A percentile compares a stretch with the other conserved stretches of the same genome.
phyloP scores from a whole-genome alignment of 768 basidiomycete genomes.

The Leccinum boreale region DNA sequence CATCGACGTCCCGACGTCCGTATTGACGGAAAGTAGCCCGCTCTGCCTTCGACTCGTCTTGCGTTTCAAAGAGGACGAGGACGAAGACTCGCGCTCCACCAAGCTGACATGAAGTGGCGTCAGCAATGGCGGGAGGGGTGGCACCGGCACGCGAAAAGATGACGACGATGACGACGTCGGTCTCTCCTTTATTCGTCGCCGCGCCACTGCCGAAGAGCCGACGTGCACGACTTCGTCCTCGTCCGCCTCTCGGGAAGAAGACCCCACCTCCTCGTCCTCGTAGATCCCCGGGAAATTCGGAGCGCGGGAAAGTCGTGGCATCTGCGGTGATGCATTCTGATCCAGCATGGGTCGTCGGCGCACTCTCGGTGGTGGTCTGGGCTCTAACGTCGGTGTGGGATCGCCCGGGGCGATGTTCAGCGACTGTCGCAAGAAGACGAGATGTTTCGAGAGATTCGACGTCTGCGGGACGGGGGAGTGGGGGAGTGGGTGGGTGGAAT shows the following conservation, averaged over 20 bases:
- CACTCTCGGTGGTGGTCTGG: conserved; percentile 48
- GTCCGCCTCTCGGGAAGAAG: conserved; percentile 38
- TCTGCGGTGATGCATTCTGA: conserved; percentile 44
- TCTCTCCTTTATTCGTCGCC: conserved; percentile 47
- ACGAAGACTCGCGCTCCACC: conserved; percentile 31
- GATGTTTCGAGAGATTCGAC: conserved; percentile 59
- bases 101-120: conserved; percentile 33
- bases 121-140: conserved; percentile 38
- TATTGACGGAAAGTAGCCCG: conserved; percentile 51
- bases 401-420: conserved; percentile 41
- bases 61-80: conserved; percentile 18
- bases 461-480: conserved; percentile 37
- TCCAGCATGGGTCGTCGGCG: conserved; percentile 47
- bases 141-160: conserved; percentile 47
- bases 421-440: conserved; percentile 62
- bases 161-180: conserved; percentile 25
- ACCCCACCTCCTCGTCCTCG: conserved; percentile 61
- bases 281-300: conserved; percentile 65
- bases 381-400: conserved; percentile 35
- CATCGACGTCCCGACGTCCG: conserved; percentile 26
- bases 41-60: conserved; percentile 38
- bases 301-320: conserved; percentile 57
- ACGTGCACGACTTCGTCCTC: conserved; percentile 39
- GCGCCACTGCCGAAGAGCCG: conserved; percentile 32
- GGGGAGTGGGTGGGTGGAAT: background rate